Conservation (phyloP, 768 basidiomycete species). For the Tylopilus balloui region DNA sequence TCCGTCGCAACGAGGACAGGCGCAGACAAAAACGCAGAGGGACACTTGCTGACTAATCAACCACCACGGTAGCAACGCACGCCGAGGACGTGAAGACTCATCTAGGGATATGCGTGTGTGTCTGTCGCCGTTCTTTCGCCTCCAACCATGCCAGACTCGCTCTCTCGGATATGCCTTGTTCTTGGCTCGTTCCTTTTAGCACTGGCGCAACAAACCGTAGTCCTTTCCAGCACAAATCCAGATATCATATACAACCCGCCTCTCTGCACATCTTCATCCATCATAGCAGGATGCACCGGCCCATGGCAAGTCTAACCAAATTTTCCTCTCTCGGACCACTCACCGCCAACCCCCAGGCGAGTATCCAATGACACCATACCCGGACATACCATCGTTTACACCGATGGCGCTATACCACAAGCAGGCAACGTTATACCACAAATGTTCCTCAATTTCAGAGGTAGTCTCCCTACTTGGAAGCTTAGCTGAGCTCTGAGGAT, state of each 20-base stretch:
- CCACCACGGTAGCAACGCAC: no score
- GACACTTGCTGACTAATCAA: not conserved
- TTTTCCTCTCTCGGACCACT: not conserved
- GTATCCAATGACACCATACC: constrained; percentile 11
- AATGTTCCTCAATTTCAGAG: constrained; percentile 53
- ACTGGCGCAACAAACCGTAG: constrained; percentile 21
- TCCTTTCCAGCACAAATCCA: constrained; percentile 18
- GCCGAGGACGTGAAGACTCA: no score
- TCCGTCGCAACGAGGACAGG: no score
- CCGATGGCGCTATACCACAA: constrained; percentile 41
- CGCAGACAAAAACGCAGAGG: not conserved
- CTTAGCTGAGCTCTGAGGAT: constrained; percentile 4
- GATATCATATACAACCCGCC: constrained; percentile 30
- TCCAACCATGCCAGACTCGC: constrained; percentile 23
- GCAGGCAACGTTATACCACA: constrained; percentile 48
- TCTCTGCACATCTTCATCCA: constrained; percentile 14
- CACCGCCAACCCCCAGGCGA: constrained; percentile 19
- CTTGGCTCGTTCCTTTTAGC: constrained; percentile 9
- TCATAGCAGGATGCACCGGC: constrained; percentile 17
- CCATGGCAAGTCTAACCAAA: constrained; percentile 17
- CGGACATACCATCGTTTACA: constrained; percentile 27
- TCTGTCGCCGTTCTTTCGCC: constrained; percentile 2
- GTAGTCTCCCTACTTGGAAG: constrained; percentile 26
- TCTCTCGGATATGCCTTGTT: constrained; percentile 13
- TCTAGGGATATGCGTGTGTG: not conserved